Evolutionary conservation across 441 rosid genomes (phyloP).

Genomic region (Melastoma candidum): DNA sequence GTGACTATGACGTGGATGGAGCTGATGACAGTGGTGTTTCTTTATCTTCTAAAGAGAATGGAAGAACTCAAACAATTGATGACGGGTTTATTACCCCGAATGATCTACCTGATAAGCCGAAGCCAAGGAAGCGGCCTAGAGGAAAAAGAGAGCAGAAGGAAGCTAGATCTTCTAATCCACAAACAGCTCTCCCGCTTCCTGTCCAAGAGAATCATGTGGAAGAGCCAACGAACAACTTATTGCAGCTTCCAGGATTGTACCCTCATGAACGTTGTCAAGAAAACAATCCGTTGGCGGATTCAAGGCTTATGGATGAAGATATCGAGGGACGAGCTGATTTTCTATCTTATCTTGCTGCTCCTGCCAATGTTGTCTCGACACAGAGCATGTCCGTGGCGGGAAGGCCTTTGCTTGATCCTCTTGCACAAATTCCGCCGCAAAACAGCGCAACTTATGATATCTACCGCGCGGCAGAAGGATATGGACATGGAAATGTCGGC

Average conservation of each 20-base stretch:
- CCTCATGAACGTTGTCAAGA: slow-evolving; percentile 22
- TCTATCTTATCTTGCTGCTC: slow-evolving; percentile 32
- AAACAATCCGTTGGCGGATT: slow-evolving; percentile 20
- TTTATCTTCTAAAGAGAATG: slow-evolving; percentile 66
- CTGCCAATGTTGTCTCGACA: slow-evolving; percentile 26
- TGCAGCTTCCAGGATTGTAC: slow-evolving; percentile 30
- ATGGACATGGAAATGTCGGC: slow-evolving; percentile 30
- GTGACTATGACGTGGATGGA: slow-evolving; percentile 74
- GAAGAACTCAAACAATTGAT: slow-evolving; percentile 30
- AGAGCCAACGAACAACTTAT: slow-evolving; percentile 35
- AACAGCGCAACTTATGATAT: slow-evolving; percentile 34
- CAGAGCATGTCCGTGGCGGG: slow-evolving; percentile 44
- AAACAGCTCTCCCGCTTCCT: slow-evolving; percentile 17
- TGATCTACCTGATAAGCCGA: slow-evolving; percentile 24
- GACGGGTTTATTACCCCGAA: slow-evolving; percentile 19
- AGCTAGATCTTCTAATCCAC: slow-evolving; percentile 26
- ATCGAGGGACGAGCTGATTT: slow-evolving; percentile 31
- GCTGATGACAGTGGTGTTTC: slow-evolving; percentile 51
- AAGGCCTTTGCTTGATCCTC: slow-evolving; percentile 37
- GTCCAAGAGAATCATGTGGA: slow-evolving; percentile 20
- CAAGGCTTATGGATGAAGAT: slow-evolving; percentile 27
- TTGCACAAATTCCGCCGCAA: slow-evolving; percentile 33
- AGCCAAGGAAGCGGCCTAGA: slow-evolving; percentile 29
- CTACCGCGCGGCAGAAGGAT: slow-evolving; percentile 40
- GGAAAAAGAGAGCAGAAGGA: slow-evolving; percentile 35